A percentile compares a stretch with the other conserved stretches of the same genome.
Evolutionary conservation across 2,329 filamentous ascomycete species (phyloP).

Genomic region (Neocucurbitaria cava): DNA sequence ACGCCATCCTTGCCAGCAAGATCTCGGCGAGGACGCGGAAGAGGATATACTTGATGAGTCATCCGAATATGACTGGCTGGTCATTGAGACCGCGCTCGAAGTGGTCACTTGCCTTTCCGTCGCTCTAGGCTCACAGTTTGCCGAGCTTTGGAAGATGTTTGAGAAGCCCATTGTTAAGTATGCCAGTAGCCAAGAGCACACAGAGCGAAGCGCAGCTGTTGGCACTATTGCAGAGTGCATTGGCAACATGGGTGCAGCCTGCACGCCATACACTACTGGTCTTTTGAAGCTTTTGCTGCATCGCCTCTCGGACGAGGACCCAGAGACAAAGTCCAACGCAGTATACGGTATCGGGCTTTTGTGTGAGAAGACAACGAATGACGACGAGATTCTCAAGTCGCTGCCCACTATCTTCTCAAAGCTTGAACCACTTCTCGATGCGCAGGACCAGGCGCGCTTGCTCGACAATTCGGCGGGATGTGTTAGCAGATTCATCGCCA

Average conservation of each 20-base stretch:
- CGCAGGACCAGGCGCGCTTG: slow-evolving; percentile 78
- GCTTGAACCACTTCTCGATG: slow-evolving; percentile 82
- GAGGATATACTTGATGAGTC: slow-evolving; percentile 73
- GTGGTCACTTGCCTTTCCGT: slow-evolving; percentile 84
- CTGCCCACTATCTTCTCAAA: slow-evolving; percentile 82
- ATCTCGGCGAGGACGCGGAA: slow-evolving; percentile 80
- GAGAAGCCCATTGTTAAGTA: slow-evolving; percentile 91
- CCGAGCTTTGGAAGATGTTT: slow-evolving; percentile 93
- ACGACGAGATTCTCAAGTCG: slow-evolving; percentile 73
- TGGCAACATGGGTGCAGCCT: slow-evolving; percentile 79
- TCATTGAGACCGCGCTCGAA: slow-evolving; percentile 92
- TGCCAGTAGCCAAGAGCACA: slow-evolving; percentile 81
- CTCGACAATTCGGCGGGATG: slow-evolving; percentile 95
- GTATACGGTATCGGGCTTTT: slow-evolving; percentile 90
- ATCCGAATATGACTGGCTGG: slow-evolving; percentile 97
- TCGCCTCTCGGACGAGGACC: slow-evolving; percentile 86
- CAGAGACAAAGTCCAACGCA: slow-evolving; percentile 92
- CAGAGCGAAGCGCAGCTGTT: slow-evolving; percentile 88
- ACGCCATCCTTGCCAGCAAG: slow-evolving; percentile 90
- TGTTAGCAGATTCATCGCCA: slow-evolving; percentile 88
- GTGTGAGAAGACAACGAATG: slow-evolving; percentile 79
- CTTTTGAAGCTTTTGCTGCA: slow-evolving; percentile 84
- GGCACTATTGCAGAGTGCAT: slow-evolving; percentile 92
- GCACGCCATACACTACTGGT: slow-evolving; percentile 78
- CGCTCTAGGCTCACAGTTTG: slow-evolving; percentile 81